Conservation (phyloP, 75 land plant species). For the Pinus albicaulis region DNA sequence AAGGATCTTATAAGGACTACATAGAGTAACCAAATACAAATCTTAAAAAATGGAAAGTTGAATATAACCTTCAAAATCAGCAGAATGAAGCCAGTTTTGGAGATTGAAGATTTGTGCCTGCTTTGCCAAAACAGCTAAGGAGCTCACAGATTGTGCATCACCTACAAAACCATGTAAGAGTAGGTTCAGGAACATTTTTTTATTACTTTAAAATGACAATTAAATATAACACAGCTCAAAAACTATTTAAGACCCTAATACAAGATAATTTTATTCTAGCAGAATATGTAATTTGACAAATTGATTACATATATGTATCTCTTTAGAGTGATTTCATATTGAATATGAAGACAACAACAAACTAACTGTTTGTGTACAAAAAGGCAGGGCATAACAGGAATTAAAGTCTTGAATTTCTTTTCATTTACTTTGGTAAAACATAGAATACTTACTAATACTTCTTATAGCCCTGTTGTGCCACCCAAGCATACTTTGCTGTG, state of each 20-base stretch:
- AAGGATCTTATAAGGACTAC: neutral
- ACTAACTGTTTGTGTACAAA: too few species aligned
- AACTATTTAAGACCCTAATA: too few species aligned
- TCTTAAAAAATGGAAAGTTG: constrained; percentile 8
- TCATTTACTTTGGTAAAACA: too few species aligned
- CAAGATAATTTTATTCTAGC: neutral
- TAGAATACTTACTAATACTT: too few species aligned
- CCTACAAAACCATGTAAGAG: constrained; percentile 20
- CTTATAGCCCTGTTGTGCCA: too few species aligned
- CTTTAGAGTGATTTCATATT: too few species aligned
- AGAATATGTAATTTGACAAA: neutral
- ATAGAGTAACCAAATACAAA: neutral
- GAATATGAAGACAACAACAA: too few species aligned
- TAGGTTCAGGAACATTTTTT: neutral
- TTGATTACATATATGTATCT: neutral
- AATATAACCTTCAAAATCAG: constrained; percentile 12
- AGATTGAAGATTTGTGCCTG: constrained; percentile 54
- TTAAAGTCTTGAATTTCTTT: too few species aligned
- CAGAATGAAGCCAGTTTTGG: constrained; percentile 52
- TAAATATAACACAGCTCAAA: neutral
- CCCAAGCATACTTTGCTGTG: too few species aligned
- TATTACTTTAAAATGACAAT: neutral
- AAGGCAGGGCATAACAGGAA: too few species aligned
- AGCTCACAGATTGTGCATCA: constrained; percentile 48
- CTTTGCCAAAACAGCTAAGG: constrained; percentile 46